Base-by-base conservation (phyloP, 2,329 filamentous ascomycete species). In the Cladosporium austrohemisphaericum region DNA sequence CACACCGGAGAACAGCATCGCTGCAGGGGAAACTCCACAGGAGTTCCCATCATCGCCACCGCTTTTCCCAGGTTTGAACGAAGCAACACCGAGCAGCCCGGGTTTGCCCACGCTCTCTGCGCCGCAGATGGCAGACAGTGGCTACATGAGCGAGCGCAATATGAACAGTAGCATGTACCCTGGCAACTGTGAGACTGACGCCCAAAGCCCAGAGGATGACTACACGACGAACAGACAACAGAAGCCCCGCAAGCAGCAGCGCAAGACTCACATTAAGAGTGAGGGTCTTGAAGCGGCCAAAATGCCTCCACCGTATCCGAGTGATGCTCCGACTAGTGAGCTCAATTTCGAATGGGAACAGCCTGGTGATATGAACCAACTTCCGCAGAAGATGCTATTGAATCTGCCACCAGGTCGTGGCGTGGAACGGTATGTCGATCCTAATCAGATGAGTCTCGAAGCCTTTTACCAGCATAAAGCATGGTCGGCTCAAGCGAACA, bases 21-120 rank as follows among this genome's bases (percentile, higher is more conserved):
- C 73, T 7, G 74, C 75, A 36, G 75, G 85, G 49, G 44, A 47
- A 14, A 94, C 89, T 45, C 86, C 89, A 3, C 83, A 82, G 41
- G 87, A 88, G 47, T 88, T 97, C 58, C 86, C 86, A 1, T 97
- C 93, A 0, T 97, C 92, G 3, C 92, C 92, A 11, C 93, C 93
- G 1, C 76, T 94, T 1, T 82, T 90, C 54, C 83, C 85, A 4
- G 80, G 59, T 32, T 54, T 54, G 38, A 60, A 58, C 20, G 50
- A 55, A 14, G 54, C 53, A 3, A 52, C 81, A 22, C 81, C 84
- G 20, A 95, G 91, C 2, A 97, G 92, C 63, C 93, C 92, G 2
- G 71, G 76, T 18, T 65, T 83, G 20, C 81, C 83, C 45, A 76
- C 77, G 4, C 70, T 63, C 59, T 71, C 60, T 20, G 72, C 72